phyloP scores from a whole-genome alignment of 805 yeast genomes.

The Suhomyces tanzawaensis region DNA sequence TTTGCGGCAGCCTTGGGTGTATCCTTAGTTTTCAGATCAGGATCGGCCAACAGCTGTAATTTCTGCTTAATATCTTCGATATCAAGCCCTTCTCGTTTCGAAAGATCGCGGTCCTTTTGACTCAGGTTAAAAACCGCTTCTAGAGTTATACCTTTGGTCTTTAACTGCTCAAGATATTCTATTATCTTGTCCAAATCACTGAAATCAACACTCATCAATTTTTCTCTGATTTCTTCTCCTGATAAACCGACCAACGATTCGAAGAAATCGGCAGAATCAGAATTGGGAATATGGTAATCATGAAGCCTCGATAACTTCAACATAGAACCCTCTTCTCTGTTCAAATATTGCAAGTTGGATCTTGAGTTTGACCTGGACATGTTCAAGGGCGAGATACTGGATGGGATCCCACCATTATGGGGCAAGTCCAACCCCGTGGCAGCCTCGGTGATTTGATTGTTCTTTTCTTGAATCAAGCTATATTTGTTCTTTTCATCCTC shows the following conservation, averaged over 20 bases:
- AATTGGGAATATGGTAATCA: slow-evolving; percentile 14
- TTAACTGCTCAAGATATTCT: slow-evolving; percentile 28
- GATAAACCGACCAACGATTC: slow-evolving; percentile 18
- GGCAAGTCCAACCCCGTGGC: not conserved
- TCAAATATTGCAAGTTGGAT: slow-evolving; percentile 32
- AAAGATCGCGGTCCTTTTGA: slow-evolving; percentile 1
- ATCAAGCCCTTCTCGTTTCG: slow-evolving; percentile 11
- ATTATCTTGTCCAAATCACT: slow-evolving; percentile 35
- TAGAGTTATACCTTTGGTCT: slow-evolving; percentile 31
- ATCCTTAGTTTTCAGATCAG: too few species aligned
- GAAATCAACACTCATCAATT: slow-evolving; percentile 29
- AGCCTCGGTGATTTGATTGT: not conserved
- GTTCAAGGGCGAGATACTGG: slow-evolving; percentile 12
- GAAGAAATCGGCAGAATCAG: slow-evolving; percentile 6
- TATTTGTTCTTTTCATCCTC: slow-evolving; percentile 3
- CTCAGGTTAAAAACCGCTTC: slow-evolving; percentile 17
- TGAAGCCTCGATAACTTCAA: slow-evolving; percentile 34
- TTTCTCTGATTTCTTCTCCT: slow-evolving; percentile 40
- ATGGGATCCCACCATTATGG: slow-evolving; percentile 3
- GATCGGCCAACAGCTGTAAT: slow-evolving; percentile 4
- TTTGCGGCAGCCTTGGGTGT: too few species aligned
- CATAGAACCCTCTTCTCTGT: slow-evolving; percentile 42
- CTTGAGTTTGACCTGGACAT: slow-evolving; percentile 24
- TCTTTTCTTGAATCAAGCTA: not conserved
- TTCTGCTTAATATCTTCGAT: slow-evolving; percentile 12